Evolutionary conservation across 768 basidiomycete species (phyloP).

Genomic region (Sporobolomyces phaffii): DNA sequence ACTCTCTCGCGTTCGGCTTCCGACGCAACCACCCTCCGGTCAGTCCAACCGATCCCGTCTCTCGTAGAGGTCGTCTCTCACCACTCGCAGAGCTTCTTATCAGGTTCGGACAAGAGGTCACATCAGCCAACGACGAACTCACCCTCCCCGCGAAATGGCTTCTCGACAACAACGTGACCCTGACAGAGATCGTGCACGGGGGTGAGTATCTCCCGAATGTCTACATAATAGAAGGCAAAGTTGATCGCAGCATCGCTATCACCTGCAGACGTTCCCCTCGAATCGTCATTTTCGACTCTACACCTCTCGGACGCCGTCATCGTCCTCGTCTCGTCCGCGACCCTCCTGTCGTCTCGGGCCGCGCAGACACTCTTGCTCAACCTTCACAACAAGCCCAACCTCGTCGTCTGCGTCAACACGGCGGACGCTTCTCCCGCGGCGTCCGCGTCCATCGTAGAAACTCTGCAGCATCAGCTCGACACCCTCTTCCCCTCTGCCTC

Average conservation of each 20-base stretch:
- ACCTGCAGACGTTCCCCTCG: conserved; percentile 12
- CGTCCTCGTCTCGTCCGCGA: conserved; percentile 29
- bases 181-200: conserved; percentile 27
- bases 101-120: conserved; percentile 6
- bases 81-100: background rate
- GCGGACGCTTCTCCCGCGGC: conserved; percentile 2
- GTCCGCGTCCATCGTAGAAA: background rate
- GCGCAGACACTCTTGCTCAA: conserved; percentile 14
- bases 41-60: background rate
- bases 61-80: background rate
- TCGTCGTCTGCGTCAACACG: conserved; percentile 25
- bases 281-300: conserved; percentile 25
- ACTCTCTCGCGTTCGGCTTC: background rate
- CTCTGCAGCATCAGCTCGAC: conserved; percentile 20
- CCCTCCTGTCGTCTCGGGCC: background rate
- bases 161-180: background rate
- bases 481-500: background rate
- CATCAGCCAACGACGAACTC: background rate
- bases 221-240: accelerated
- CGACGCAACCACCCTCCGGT: conserved; percentile 14
- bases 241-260: background rate
- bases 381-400: conserved; percentile 24
- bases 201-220: background rate
- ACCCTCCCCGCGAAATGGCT: conserved; percentile 25
- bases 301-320: conserved; percentile 32